Conservation (phyloP, 768 basidiomycete genomes). For the Termitomyces sp. region DNA sequence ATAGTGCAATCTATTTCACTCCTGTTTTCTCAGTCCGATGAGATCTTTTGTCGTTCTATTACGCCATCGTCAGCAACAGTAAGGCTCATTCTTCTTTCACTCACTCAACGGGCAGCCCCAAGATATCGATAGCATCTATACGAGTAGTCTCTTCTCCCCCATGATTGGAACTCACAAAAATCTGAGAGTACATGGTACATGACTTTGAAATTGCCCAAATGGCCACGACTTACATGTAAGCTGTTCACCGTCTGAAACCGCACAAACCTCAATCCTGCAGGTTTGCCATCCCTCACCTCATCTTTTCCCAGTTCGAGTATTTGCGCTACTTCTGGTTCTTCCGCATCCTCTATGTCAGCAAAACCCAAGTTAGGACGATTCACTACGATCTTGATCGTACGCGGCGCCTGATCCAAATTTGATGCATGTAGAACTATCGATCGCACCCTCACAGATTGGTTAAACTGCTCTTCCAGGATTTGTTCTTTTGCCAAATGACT, state of each 20-base stretch:
- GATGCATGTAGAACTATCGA: conserved; percentile 47
- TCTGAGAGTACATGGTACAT: conserved; percentile 27
- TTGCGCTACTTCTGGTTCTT: conserved; percentile 49
- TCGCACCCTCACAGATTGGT: conserved; percentile 60
- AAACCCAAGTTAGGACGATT: conserved; percentile 62
- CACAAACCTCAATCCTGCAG: conserved; percentile 54
- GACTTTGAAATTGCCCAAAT: neutral
- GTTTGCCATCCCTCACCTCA: conserved; percentile 41
- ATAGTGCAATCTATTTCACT: neutral
- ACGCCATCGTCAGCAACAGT: neutral
- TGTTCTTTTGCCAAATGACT: neutral
- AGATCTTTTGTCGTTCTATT: conserved; percentile 29
- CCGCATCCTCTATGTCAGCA: conserved; percentile 53
- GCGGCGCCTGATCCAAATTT: conserved; percentile 43
- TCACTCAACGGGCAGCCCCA: conserved; percentile 55
- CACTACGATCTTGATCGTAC: conserved; percentile 53
- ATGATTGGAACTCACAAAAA: conserved; percentile 68
- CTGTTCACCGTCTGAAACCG: conserved; percentile 66
- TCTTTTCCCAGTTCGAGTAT: conserved; percentile 46
- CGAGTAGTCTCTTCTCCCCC: conserved; percentile 58
- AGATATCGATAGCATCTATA: conserved; percentile 62
- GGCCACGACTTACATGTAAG: conserved; percentile 47
- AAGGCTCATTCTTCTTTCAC: conserved; percentile 16
- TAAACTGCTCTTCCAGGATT: conserved; percentile 44
- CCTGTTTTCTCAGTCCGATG: conserved; percentile 24